phyloP scores from a whole-genome alignment of 139 green algal species.

The Monoraphidium neglectum region DNA sequence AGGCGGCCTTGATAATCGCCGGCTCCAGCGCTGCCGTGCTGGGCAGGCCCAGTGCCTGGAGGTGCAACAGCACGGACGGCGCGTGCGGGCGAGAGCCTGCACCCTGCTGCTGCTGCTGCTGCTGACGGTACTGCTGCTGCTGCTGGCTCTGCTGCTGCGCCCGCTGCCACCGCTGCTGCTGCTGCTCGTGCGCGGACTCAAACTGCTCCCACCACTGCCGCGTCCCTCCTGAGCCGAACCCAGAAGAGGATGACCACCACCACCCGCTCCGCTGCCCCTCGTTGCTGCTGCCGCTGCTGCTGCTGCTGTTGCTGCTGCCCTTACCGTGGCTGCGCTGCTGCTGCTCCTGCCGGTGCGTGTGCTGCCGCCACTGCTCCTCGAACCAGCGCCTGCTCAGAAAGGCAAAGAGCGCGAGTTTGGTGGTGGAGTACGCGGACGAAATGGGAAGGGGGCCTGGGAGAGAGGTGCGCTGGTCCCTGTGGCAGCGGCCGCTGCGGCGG shows the following conservation, averaged over 20 bases:
- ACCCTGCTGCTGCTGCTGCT: no score
- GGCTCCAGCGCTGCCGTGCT: neutral
- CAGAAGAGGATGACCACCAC: no score
- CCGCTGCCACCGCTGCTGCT: slow-evolving; percentile 3
- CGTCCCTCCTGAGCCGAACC: no score
- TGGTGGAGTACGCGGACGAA: no score
- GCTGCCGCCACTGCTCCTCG: slow-evolving; percentile 18
- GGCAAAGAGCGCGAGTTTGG: no score
- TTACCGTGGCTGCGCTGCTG: neutral
- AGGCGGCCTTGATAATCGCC: slow-evolving; percentile 3
- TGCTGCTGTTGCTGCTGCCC: slow-evolving; percentile 11
- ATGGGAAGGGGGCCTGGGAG: no score
- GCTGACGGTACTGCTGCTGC: no score
- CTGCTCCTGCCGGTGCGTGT: neutral
- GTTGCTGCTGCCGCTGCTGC: neutral
- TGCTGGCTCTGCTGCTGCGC: no score
- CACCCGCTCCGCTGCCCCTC: no score
- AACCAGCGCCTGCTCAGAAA: slow-evolving; percentile 32
- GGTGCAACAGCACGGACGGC: slow-evolving; percentile 4
- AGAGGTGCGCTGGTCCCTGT: no score
- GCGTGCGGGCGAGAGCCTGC: neutral
- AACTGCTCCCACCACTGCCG: slow-evolving; percentile 24
- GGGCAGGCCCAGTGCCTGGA: slow-evolving; percentile 20
- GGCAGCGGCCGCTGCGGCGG: no score
- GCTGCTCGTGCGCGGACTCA: neutral